phyloP scores from a whole-genome alignment of 495 filamentous ascomycete species.

The Neurospora sp. region DNA sequence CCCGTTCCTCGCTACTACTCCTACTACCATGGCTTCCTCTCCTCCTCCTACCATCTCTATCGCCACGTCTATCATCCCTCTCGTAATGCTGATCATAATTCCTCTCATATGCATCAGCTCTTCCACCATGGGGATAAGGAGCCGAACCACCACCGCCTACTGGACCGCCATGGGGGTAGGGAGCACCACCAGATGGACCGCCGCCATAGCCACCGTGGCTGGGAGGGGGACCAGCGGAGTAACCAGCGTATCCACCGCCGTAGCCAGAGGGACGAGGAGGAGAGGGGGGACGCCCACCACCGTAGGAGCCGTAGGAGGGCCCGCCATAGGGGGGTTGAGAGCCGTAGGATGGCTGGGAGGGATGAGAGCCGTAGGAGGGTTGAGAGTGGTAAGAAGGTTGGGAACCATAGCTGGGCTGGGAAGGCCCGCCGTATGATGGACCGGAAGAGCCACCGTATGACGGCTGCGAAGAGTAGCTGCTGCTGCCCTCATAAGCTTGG shows the following conservation, averaged over 20 bases:
- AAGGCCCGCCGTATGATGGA: neutral
- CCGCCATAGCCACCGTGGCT: neutral
- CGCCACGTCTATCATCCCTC: neutral
- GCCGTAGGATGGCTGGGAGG: slow-evolving; percentile 1
- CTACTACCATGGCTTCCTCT: neutral
- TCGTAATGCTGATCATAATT: neutral
- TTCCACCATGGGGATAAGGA: neutral
- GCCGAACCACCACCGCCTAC: neutral
- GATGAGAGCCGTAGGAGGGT: neutral
- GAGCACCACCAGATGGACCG: neutral
- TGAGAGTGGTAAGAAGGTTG: neutral
- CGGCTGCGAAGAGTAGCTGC: neutral
- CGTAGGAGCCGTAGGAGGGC: neutral
- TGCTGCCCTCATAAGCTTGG: neutral
- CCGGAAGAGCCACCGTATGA: slow-evolving; percentile 1
- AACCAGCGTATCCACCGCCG: neutral
- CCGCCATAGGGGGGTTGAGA: neutral
- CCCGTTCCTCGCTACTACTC: neutral
- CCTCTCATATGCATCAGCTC: neutral
- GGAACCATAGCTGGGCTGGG: neutral
- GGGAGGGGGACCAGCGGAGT: neutral
- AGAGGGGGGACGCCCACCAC: neutral
- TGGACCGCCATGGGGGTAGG: neutral
- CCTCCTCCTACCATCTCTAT: neutral
- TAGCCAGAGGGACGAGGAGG: neutral